A percentile compares a stretch with the other conserved stretches of the same genome.
Evolutionary conservation across 768 basidiomycete genomes (phyloP).

Genomic region (Roridomyces roridus): DNA sequence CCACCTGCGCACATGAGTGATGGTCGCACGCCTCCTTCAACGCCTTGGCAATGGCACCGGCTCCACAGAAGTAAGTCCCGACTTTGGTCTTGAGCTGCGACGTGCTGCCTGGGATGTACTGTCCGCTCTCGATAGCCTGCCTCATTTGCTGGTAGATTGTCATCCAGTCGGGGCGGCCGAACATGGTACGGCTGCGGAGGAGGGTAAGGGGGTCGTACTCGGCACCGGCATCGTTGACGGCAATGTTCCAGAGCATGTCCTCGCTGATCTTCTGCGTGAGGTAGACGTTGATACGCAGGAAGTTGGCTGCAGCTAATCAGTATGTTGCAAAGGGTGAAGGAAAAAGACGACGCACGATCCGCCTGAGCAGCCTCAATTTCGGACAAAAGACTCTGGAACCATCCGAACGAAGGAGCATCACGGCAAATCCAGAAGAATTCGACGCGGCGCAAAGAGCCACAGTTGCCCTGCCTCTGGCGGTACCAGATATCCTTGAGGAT

Average conservation of each 20-base stretch:
- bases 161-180: constrained; percentile 91
- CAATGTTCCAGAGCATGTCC: constrained; percentile 92
- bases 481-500: constrained; percentile 98
- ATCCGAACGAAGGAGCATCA: constrained; percentile 96
- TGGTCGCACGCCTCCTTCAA: constrained; percentile 75
- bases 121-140: constrained; percentile 80
- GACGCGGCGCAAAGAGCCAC: constrained; percentile 85
- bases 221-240: constrained; percentile 84
- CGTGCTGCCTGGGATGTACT: constrained; percentile 80
- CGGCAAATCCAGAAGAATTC: constrained; percentile 96
- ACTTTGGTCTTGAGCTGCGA: constrained; percentile 85
- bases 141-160: constrained; percentile 77
- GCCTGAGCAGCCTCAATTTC: constrained; percentile 89
- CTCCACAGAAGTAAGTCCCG: constrained; percentile 93
- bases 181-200: constrained; percentile 87
- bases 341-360: constrained; percentile 67
- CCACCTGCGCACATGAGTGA: constrained; percentile 59
- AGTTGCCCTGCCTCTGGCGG: constrained; percentile 76
- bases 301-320: constrained; percentile 67
- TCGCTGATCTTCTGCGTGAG: constrained; percentile 85
- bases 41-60: constrained; percentile 72
- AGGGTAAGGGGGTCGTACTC: constrained; percentile 91
- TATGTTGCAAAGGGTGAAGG: not conserved
- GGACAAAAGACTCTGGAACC: constrained; percentile 91
- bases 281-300: constrained; percentile 91